phyloP scores from a whole-genome alignment of 495 filamentous ascomycete genomes.

The Aspergillus mulundensis region DNA sequence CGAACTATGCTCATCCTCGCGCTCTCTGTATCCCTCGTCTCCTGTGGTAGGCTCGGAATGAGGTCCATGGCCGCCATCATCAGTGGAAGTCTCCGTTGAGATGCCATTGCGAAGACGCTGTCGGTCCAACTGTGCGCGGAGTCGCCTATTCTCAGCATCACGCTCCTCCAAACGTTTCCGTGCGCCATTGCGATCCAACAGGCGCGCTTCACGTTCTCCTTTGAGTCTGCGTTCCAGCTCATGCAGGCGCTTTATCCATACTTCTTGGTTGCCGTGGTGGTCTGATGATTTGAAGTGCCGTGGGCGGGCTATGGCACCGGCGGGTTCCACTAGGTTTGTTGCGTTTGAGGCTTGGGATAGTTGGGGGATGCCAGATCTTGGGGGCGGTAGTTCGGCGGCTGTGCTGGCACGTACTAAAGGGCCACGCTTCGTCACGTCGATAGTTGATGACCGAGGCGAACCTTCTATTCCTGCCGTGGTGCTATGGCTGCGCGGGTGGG shows the following conservation, averaged over 20 bases:
- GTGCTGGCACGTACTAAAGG: constrained; percentile 51
- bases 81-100: constrained; percentile 23
- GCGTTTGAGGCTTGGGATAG: constrained; percentile 31
- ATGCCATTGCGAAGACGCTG: constrained; percentile 48
- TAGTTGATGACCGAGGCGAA: constrained; percentile 24
- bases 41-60: constrained; percentile 10
- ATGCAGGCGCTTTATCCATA: constrained; percentile 78
- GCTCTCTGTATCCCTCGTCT: constrained; percentile 14
- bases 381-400: constrained; percentile 15
- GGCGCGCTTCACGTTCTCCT: constrained; percentile 79
- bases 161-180: constrained; percentile 81
- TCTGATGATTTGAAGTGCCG: constrained; percentile 23
- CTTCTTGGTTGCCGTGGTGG: constrained; percentile 51
- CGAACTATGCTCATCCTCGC: constrained; percentile 36
- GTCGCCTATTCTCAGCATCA: constrained; percentile 68
- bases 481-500: constrained; percentile 37
- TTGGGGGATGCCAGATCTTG: constrained; percentile 36
- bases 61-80: constrained; percentile 12
- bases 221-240: constrained; percentile 88
- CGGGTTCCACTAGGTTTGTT: constrained; percentile 30
- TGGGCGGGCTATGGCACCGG: constrained; percentile 33
- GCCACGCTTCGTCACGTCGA: constrained; percentile 27
- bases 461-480: constrained; percentile 27
- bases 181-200: constrained; percentile 79
- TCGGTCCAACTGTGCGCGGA: constrained; percentile 65